Percentiles rank a stretch among this genome's conserved stretches.
These are phyloP conservation scores for Geotrichum candidum DNA, from an alignment of 1,139 yeast genomes.

Conservation along the genomic window DNA sequence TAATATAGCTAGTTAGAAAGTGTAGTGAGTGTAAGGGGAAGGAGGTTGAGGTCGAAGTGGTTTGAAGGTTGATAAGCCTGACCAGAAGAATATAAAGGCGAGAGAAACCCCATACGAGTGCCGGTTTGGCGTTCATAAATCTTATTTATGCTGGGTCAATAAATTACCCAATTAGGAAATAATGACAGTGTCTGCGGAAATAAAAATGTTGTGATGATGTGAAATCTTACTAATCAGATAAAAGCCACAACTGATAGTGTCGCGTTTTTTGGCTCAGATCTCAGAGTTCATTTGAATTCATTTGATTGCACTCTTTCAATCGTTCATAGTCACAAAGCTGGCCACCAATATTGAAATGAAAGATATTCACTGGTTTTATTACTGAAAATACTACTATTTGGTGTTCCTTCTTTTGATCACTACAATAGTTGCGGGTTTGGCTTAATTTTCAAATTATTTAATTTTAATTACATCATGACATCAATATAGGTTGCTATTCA, in stretches of 20 bases:
- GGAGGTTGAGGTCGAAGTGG: neutral
- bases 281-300: neutral
- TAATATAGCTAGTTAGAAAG: neutral
- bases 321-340: neutral
- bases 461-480: neutral
- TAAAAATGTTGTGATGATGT: neutral
- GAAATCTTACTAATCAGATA: no score
- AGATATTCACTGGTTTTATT: no score
- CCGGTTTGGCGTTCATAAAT: neutral
- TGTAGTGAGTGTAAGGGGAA: neutral
- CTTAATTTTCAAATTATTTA: neutral
- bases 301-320: neutral
- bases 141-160: neutral
- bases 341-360: no score
- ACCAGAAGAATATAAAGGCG: neutral
- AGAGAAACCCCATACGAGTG: neutral
- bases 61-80: neutral
- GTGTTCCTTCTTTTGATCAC: no score
- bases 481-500: neutral
- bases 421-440: neutral
- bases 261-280: neutral
- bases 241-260: neutral
- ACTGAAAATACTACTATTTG: no score
- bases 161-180: neutral
- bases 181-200: neutral